Conservation (phyloP, 2,329 filamentous ascomycete species). For the Paracamarosporium sp. region DNA sequence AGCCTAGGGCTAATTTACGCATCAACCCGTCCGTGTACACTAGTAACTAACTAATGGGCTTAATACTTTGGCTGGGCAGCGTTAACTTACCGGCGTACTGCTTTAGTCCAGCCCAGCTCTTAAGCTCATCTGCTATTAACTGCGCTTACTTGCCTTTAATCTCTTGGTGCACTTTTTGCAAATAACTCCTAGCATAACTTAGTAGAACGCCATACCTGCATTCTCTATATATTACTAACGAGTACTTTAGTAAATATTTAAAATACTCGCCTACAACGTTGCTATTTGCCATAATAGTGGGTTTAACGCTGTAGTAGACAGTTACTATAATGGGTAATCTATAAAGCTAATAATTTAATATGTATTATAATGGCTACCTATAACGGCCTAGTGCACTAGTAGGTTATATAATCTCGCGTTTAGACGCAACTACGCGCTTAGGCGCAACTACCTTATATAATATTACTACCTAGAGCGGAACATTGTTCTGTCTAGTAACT, state of each 20-base stretch:
- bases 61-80: slow-evolving; percentile 2
- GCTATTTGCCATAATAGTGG: background rate
- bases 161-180: background rate
- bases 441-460: no score
- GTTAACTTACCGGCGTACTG: slow-evolving; percentile 14
- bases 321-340: no score
- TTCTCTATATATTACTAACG: slow-evolving; percentile 6
- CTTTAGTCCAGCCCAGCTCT: slow-evolving; percentile 8
- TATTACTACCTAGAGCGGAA: no score
- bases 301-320: no score
- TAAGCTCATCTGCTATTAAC: background rate
- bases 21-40: slow-evolving; percentile 10
- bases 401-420: no score
- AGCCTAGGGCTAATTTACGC: slow-evolving; percentile 6
- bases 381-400: no score
- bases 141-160: slow-evolving; percentile 2
- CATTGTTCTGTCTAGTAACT: no score
- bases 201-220: slow-evolving; percentile 10
- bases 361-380: no score
- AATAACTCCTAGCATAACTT: slow-evolving; percentile 10
- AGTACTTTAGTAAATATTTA: slow-evolving; percentile 12
- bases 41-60: slow-evolving; percentile 8
- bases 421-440: no score
- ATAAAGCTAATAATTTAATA: no score
- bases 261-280: slow-evolving; percentile 9